Conservation (phyloP, 306 rosid genomes). For the Myrica gale region DNA sequence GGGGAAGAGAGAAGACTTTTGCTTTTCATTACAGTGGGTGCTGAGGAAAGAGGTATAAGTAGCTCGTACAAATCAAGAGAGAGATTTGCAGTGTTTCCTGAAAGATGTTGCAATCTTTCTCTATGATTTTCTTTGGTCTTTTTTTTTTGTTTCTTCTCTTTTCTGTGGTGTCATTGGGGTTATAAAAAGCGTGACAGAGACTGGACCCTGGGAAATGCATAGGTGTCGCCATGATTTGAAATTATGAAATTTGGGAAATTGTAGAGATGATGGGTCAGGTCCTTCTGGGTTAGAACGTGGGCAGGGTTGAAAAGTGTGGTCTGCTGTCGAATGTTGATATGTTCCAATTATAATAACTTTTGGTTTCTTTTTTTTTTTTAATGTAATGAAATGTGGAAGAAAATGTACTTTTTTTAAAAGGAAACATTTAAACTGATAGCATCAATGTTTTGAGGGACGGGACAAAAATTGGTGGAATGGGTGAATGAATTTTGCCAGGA, state of each 20-base stretch:
- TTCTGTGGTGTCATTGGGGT: neutral
- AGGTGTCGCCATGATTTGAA: neutral
- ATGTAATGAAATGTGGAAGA: too few species aligned
- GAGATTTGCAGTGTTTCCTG: neutral
- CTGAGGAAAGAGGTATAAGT: neutral
- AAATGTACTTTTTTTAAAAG: too few species aligned
- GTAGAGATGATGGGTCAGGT: conserved; percentile 23
- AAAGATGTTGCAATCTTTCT: neutral
- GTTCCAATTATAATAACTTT: neutral
- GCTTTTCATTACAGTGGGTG: neutral
- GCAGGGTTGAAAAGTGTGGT: conserved; percentile 16
- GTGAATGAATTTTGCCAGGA: too few species aligned
- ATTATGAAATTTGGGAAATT: neutral
- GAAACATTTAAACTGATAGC: too few species aligned
- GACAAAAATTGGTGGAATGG: too few species aligned
- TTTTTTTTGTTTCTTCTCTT: neutral
- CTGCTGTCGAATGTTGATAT: conserved; percentile 18
- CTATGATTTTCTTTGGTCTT: neutral
- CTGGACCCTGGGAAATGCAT: neutral
- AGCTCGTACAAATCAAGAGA: neutral
- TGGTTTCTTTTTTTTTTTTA: too few species aligned
- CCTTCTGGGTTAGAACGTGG: conserved; percentile 2
- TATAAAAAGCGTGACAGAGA: neutral
- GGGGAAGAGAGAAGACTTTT: neutral
- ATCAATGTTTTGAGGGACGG: too few species aligned